Base-by-base conservation (phyloP, 2,329 filamentous ascomycete species). In the Penicillium sp. region DNA sequence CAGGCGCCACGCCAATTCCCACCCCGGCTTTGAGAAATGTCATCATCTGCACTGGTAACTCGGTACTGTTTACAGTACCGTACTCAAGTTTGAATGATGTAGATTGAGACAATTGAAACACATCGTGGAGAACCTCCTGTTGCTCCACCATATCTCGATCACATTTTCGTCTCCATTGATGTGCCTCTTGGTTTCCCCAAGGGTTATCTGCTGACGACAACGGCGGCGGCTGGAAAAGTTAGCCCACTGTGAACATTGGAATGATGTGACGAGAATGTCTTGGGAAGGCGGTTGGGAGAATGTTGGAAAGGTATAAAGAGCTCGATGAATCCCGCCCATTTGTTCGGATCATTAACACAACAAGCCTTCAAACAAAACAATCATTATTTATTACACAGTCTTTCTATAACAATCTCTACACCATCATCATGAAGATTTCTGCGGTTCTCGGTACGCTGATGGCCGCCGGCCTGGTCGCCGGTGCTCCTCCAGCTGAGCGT, bases 391-490 rank as follows among this genome's bases (percentile, higher is more conserved):
- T 1, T 11, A 29, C 27, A 29, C 29, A 26, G 37, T 11, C 19
- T 5, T 42, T 27, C 21, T 37, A 27, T 23, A n/a, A 19, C 23
- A n/a, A 26, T 26, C 14, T 39, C 39, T 23, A 50, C 7, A 43
- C 21, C 25, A 19, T 35, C 54, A 52, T 9, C 13, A 57, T 57
- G 54, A 57, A 53, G 44, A 27, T 57, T 50, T 57, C 54, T 21
- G 33, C 44, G n/a, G 23, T 57, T 19, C 27, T 57, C 21, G 51
- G 49, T 21, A 53, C 54, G 8, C 44, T 57, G 50, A 57, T 57
- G 54, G 54, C 50, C 44, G 54, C 54, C 33, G 50, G 54, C 35
- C 54, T 57, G 5, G 54, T 53, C 27, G 54, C 54, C 14, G 54
- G 42, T 29, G 54, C 54, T 48, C 54, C 54, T 46, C 54, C 50